A percentile compares a stretch with the other conserved stretches of the same genome.
phyloP scores from a whole-genome alignment of 2,329 filamentous ascomycete genomes.

The Sporothrix schenckii region DNA sequence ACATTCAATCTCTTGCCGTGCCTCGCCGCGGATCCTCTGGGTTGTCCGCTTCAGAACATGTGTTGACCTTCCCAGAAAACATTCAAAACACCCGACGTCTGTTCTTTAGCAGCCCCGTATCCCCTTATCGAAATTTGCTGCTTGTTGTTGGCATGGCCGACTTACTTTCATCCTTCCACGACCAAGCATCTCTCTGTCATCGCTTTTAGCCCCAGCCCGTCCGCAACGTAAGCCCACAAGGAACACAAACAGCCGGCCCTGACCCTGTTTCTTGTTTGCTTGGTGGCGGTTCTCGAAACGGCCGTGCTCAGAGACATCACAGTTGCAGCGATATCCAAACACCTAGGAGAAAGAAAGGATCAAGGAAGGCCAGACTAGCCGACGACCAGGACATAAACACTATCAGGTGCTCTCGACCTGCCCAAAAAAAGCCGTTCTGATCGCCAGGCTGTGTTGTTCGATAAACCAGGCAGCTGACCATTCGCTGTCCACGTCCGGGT shows the following conservation, averaged over 20 bases:
- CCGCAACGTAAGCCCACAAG: slow-evolving; percentile 21
- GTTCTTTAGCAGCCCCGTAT: slow-evolving; percentile 21
- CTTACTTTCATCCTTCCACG: slow-evolving; percentile 9
- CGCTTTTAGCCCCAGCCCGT: slow-evolving; percentile 23
- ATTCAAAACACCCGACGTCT: slow-evolving; percentile 28
- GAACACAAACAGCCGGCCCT: slow-evolving; percentile 20
- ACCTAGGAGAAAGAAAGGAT: not conserved
- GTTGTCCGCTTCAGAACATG: slow-evolving; percentile 19
- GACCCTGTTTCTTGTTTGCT: slow-evolving; percentile 23
- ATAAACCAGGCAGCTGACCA: slow-evolving; percentile 16
- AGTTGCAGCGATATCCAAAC: not conserved
- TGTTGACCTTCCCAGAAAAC: slow-evolving; percentile 1
- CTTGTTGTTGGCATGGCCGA: slow-evolving; percentile 1
- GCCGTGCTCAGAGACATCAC: slow-evolving; percentile 19
- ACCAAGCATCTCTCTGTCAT: slow-evolving; percentile 9
- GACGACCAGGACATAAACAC: slow-evolving; percentile 13
- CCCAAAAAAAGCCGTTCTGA: slow-evolving; percentile 9
- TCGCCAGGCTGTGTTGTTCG: slow-evolving; percentile 16
- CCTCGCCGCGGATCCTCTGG: slow-evolving; percentile 27
- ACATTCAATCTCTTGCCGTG: slow-evolving; percentile 23
- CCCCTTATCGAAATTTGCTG: slow-evolving; percentile 7
- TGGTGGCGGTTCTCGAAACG: slow-evolving; percentile 20
- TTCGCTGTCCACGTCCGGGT: slow-evolving; percentile 20
- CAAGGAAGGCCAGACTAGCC: not conserved
- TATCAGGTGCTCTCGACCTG: not conserved